Evolutionary conservation across 2,329 filamentous ascomycete species (phyloP).

Genomic region (Thermothelomyces thermophilus): DNA sequence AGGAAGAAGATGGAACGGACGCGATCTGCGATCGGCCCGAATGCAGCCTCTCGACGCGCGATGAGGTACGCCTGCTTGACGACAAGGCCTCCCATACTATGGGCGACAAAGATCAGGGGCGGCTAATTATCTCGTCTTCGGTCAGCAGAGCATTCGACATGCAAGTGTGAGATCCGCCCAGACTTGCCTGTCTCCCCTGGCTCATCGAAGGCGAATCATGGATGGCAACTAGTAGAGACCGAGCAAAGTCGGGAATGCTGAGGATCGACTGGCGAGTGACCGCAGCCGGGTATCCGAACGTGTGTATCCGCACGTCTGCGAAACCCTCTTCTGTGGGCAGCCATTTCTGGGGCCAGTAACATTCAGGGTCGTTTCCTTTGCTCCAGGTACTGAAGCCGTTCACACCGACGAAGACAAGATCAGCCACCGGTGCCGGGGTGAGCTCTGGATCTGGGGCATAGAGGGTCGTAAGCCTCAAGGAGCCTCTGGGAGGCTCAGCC

Average conservation of each 20-base stretch:
- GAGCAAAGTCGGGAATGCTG: constrained; percentile 30
- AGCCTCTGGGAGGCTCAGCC: constrained; percentile 18
- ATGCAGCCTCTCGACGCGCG: constrained; percentile 22
- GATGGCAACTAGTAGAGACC: constrained; percentile 27
- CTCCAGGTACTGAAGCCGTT: constrained; percentile 34
- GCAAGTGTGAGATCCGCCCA: not conserved
- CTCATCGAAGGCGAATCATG: constrained; percentile 26
- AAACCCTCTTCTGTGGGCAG: constrained; percentile 29
- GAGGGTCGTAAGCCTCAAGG: constrained; percentile 25
- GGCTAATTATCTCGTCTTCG: constrained; percentile 17
- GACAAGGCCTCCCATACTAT: constrained; percentile 36
- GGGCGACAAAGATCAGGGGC: constrained; percentile 30
- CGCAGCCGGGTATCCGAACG: constrained; percentile 27
- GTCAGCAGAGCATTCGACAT: not conserved
- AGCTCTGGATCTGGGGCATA: constrained; percentile 11
- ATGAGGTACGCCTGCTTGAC: constrained; percentile 33
- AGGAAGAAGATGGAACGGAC: constrained; percentile 33
- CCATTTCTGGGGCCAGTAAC: constrained; percentile 33
- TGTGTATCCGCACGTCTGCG: constrained; percentile 29
- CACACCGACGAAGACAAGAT: constrained; percentile 35
- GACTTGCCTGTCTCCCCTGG: constrained; percentile 14
- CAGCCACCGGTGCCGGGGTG: constrained; percentile 14
- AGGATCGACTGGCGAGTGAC: constrained; percentile 23
- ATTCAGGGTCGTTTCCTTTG: constrained; percentile 15
- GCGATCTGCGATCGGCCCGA: constrained; percentile 19